These are phyloP conservation scores for Phyllosticta citriasiana DNA, from an alignment of 2,329 filamentous ascomycete genomes.

Conservation along the genomic window DNA sequence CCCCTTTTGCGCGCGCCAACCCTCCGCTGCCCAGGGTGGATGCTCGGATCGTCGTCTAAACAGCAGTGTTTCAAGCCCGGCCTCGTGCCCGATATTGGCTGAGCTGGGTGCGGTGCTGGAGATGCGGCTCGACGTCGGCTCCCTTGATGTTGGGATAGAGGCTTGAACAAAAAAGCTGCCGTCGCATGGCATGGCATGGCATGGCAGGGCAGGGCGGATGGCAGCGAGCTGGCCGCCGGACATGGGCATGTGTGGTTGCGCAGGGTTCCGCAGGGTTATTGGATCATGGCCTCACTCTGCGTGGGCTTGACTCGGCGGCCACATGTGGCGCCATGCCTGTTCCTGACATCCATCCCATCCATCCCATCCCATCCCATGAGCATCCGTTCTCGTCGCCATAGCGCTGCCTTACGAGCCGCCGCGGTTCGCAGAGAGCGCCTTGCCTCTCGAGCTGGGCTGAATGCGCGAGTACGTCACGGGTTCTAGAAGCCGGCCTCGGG, in stretches of 20 bases:
- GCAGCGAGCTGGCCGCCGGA: background rate
- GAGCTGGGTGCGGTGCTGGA: background rate
- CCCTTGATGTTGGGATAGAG: background rate
- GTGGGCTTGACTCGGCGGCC: background rate
- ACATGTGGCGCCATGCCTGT: background rate
- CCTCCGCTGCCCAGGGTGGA: background rate
- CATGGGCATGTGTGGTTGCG: background rate
- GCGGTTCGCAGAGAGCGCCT: background rate
- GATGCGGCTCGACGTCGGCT: background rate
- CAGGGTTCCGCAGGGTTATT: background rate
- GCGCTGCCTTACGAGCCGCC: background rate
- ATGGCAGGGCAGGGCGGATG: background rate
- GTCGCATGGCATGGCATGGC: background rate
- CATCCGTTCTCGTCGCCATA: background rate
- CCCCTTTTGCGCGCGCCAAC: background rate
- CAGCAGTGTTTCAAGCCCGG: background rate
- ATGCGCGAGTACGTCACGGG: background rate
- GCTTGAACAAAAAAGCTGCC: background rate
- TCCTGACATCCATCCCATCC: background rate
- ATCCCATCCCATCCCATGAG: background rate
- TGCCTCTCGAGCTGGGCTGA: background rate
- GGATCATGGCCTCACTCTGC: background rate
- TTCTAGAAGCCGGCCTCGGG: background rate
- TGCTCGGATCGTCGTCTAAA: background rate
- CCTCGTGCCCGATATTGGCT: background rate